Percentiles rank a stretch among this genome's conserved stretches.
phyloP scores from a whole-genome alignment of 192 early-diverging fungal genomes.

The Backusella circina region DNA sequence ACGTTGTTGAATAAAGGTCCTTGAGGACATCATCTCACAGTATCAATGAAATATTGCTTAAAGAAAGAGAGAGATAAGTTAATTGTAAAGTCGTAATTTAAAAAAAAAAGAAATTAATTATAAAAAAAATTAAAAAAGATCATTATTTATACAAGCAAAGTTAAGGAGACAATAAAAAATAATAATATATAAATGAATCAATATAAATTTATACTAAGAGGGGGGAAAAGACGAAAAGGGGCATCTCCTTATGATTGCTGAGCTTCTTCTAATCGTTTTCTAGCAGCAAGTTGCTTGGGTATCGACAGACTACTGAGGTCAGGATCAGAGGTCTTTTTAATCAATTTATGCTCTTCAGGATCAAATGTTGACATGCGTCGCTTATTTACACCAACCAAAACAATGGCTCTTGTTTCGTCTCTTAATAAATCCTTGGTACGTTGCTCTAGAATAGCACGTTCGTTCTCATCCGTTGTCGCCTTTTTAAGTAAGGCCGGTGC shows the following conservation, averaged over 20 bases:
- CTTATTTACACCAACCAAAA: neutral
- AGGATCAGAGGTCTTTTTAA: neutral
- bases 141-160: neutral
- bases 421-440: slow-evolving; percentile 1
- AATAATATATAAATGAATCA: neutral
- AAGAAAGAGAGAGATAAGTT: neutral
- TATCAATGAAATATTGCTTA: neutral
- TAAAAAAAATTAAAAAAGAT: neutral
- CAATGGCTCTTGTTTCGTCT: slow-evolving; percentile 1
- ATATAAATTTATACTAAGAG: neutral
- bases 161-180: neutral
- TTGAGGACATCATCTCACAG: neutral
- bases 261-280: slow-evolving; percentile 3
- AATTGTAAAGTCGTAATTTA: neutral
- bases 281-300: neutral
- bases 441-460: neutral
- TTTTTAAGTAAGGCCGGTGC: neutral
- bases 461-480: slow-evolving; percentile 4
- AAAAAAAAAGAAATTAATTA: neutral
- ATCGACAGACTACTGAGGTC: neutral
- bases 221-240: neutral
- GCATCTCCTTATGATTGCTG: slow-evolving; percentile 1
- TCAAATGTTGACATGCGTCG: neutral
- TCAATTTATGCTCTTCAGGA: neutral
- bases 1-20: slow-evolving; percentile 2